A percentile compares a stretch with the other conserved stretches of the same genome.
Conservation (phyloP, 1,284 basidiomycete species). For the Acaromyces ingoldii region DNA sequence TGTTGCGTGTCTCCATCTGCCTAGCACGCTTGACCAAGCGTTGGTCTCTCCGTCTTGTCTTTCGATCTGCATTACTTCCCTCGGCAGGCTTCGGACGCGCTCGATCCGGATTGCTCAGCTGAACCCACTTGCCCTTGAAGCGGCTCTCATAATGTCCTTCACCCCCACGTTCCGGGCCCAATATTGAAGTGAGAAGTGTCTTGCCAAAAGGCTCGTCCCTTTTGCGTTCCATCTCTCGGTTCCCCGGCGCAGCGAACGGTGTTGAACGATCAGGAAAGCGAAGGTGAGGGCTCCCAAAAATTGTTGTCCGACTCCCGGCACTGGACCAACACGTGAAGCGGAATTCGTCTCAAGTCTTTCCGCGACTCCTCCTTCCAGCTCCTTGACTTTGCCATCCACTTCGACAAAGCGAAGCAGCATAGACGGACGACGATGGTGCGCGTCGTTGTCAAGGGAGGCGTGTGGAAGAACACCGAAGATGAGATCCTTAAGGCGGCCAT, state of each 20-base stretch:
- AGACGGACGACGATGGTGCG: slow-evolving; percentile 34
- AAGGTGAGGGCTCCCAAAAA: no score
- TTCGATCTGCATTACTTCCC: not conserved
- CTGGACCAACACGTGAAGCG: no score
- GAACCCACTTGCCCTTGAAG: slow-evolving; percentile 4
- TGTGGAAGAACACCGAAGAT: slow-evolving; percentile 52
- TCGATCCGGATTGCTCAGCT: slow-evolving; percentile 8
- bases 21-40: slow-evolving; percentile 1
- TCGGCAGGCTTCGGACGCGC: not conserved
- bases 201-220: no score
- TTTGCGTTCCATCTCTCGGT: no score
- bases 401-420: not conserved
- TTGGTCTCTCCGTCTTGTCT: slow-evolving; percentile 1
- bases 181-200: no score
- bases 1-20: not conserved
- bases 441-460: slow-evolving; percentile 50
- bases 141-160: no score
- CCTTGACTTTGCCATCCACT: not conserved
- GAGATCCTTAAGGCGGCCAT: slow-evolving; percentile 52
- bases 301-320: no score
- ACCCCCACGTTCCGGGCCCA: no score
- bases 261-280: no score
- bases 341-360: no score
- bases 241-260: no score
- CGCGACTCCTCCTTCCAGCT: no score